These are phyloP conservation scores for Debaryomyces fabryi DNA, from an alignment of 1,139 yeast species.

Conservation along the genomic window DNA sequence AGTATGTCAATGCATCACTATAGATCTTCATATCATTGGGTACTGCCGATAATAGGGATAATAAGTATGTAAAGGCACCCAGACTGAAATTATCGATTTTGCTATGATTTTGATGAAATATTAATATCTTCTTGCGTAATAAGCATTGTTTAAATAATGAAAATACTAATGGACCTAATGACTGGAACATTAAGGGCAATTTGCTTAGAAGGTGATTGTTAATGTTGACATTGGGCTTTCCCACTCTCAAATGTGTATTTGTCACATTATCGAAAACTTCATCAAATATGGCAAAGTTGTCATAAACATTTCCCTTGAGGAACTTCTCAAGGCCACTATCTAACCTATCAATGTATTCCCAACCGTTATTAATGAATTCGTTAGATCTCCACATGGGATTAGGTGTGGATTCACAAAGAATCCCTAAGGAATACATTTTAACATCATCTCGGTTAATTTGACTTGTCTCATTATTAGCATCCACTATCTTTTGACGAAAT, in stretches of 20 bases:
- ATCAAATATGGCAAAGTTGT: slow-evolving; percentile 25
- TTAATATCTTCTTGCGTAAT: slow-evolving; percentile 59
- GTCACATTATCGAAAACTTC: slow-evolving; percentile 19
- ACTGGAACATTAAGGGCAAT: slow-evolving; percentile 48
- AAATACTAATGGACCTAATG: slow-evolving; percentile 74
- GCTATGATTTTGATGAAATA: slow-evolving; percentile 50
- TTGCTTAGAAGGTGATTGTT: slow-evolving; percentile 55
- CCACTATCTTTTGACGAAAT: slow-evolving; percentile 32
- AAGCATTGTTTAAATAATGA: slow-evolving; percentile 71
- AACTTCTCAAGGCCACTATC: slow-evolving; percentile 44
- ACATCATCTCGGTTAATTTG: slow-evolving; percentile 51
- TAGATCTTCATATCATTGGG: slow-evolving; percentile 33
- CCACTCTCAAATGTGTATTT: slow-evolving; percentile 12
- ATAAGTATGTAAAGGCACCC: slow-evolving; percentile 39
- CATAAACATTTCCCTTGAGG: slow-evolving; percentile 24
- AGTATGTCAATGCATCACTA: slow-evolving; percentile 20
- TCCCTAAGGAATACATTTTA: slow-evolving; percentile 66
- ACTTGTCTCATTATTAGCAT: slow-evolving; percentile 16
- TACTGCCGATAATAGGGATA: slow-evolving; percentile 40
- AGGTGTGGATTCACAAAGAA: slow-evolving; percentile 50
- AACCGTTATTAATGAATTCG: slow-evolving; percentile 52
- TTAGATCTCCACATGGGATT: slow-evolving; percentile 53
- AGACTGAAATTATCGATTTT: slow-evolving; percentile 25
- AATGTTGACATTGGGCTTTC: slow-evolving; percentile 15
- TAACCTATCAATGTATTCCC: slow-evolving; percentile 57